Percentiles rank a stretch among this genome's conserved stretches.
Conservation (phyloP, 495 filamentous ascomycete species). For the Aspergillus mulundensis region DNA sequence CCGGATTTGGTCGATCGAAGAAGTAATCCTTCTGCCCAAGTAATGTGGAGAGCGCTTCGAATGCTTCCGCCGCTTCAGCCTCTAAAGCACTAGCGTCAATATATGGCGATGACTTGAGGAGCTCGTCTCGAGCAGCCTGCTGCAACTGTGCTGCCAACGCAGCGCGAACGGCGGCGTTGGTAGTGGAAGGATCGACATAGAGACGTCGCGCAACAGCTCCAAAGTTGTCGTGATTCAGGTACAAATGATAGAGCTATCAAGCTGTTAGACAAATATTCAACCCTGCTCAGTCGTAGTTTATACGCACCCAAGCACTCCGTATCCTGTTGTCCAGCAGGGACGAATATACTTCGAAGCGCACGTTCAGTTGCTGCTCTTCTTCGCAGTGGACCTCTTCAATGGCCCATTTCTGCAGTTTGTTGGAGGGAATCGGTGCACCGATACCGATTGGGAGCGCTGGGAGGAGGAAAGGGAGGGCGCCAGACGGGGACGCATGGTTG, state of each 20-base stretch:
- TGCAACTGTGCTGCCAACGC: constrained; percentile 62
- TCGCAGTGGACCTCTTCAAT: constrained; percentile 45
- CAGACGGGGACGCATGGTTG: constrained; percentile 90
- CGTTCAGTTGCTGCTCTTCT: constrained; percentile 50
- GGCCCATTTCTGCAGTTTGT: constrained; percentile 67
- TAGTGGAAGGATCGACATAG: constrained; percentile 64
- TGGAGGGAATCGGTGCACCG: constrained; percentile 54
- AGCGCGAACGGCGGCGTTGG: constrained; percentile 57
- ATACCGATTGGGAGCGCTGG: constrained; percentile 38
- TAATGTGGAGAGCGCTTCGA: constrained; percentile 67
- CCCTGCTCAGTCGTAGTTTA: neutral
- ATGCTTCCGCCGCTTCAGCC: constrained; percentile 63
- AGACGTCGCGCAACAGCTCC: constrained; percentile 57
- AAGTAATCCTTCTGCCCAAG: constrained; percentile 65
- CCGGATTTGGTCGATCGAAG: constrained; percentile 58
- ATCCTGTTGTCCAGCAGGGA: constrained; percentile 75
- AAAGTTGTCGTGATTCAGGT: constrained; percentile 65
- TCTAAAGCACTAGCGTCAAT: constrained; percentile 64
- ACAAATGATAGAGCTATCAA: constrained; percentile 69
- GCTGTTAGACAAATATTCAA: constrained; percentile 5
- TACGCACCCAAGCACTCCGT: constrained; percentile 78
- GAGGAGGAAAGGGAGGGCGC: constrained; percentile 82
- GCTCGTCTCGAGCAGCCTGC: constrained; percentile 65
- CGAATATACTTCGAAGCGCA: constrained; percentile 73
- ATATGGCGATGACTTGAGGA: constrained; percentile 58